These are phyloP conservation scores for Sordaria brevicollis DNA, from an alignment of 495 filamentous ascomycete species.

Conservation along the genomic window DNA sequence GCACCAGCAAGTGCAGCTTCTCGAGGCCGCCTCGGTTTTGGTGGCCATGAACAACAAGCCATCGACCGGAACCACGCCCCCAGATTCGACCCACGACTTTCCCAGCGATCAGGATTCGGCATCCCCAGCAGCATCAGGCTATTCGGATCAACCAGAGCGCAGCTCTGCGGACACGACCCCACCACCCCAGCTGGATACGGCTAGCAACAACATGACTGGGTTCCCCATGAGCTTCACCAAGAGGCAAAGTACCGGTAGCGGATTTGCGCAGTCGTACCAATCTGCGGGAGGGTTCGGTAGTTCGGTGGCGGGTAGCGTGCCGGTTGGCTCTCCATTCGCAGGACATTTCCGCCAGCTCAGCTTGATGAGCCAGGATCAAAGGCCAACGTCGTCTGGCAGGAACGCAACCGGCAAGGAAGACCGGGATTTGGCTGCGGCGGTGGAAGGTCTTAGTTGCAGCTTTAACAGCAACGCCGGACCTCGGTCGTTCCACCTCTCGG, in stretches of 20 bases:
- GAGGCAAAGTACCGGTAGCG: slow-evolving; percentile 55
- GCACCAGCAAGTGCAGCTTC: slow-evolving; percentile 96
- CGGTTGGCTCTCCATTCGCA: slow-evolving; percentile 33
- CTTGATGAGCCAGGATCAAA: slow-evolving; percentile 42
- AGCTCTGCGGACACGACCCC: slow-evolving; percentile 64
- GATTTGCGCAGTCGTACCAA: slow-evolving; percentile 77
- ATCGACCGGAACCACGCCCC: slow-evolving; percentile 43
- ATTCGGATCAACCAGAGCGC: slow-evolving; percentile 60
- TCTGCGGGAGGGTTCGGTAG: slow-evolving; percentile 49
- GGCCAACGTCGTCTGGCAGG: slow-evolving; percentile 51
- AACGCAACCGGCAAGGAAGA: slow-evolving; percentile 62
- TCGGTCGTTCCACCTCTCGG: slow-evolving; percentile 56
- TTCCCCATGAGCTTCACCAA: slow-evolving; percentile 42
- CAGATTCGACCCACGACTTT: slow-evolving; percentile 52
- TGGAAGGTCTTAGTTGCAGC: slow-evolving; percentile 81
- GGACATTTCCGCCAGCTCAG: slow-evolving; percentile 46
- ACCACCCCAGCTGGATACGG: slow-evolving; percentile 49
- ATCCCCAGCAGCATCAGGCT: slow-evolving; percentile 68
- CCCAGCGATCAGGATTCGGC: slow-evolving; percentile 71
- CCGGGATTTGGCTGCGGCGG: slow-evolving; percentile 76
- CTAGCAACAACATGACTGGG: slow-evolving; percentile 24
- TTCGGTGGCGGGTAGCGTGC: slow-evolving; percentile 40
- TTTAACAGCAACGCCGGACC: slow-evolving; percentile 62
- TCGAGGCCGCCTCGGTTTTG: slow-evolving; percentile 91
- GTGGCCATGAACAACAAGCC: slow-evolving; percentile 72